phyloP scores from a whole-genome alignment of 1,284 basidiomycete species.

The Pseudozyma tsukubaensis region DNA sequence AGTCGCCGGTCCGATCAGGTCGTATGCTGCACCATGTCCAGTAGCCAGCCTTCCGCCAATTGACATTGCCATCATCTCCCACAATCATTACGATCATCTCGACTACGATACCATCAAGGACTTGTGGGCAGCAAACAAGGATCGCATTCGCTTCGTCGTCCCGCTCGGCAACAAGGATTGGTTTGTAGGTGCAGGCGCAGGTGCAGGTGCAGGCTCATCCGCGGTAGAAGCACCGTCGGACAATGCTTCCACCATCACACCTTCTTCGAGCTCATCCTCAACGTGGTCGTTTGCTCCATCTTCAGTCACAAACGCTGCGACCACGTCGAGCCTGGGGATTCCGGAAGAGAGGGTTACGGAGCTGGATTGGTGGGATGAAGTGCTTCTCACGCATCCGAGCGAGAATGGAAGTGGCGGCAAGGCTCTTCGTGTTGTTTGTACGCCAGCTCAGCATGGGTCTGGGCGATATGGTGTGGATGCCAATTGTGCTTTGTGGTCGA shows the following conservation, averaged over 20 bases:
- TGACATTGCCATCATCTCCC: slow-evolving; percentile 64
- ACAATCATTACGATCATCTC: slow-evolving; percentile 67
- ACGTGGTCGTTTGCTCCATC: slow-evolving; percentile 18
- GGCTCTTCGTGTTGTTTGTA: slow-evolving; percentile 48
- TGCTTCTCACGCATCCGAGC: slow-evolving; percentile 16
- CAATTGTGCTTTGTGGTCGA: slow-evolving; percentile 57
- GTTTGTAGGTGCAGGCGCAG: slow-evolving; percentile 36
- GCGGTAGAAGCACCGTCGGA: background rate
- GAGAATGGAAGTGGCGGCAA: slow-evolving; percentile 1
- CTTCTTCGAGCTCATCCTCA: slow-evolving; percentile 10
- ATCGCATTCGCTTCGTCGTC: slow-evolving; percentile 56
- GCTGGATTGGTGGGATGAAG: slow-evolving; percentile 67
- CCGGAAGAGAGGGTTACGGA: slow-evolving; percentile 53
- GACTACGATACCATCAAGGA: slow-evolving; percentile 57
- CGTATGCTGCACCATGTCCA: slow-evolving; percentile 57
- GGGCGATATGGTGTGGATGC: slow-evolving; percentile 59
- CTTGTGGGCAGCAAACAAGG: slow-evolving; percentile 52
- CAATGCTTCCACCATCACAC: background rate
- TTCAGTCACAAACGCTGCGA: slow-evolving; percentile 14
- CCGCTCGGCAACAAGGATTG: slow-evolving; percentile 64
- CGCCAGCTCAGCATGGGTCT: slow-evolving; percentile 66
- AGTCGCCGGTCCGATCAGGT: slow-evolving; percentile 56
- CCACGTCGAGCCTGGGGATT: slow-evolving; percentile 41
- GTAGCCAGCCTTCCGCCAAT: slow-evolving; percentile 57
- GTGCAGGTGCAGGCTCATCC: background rate